Evolutionary conservation across 2,329 filamentous ascomycete genomes (phyloP).

Genomic region (Fusarium dlaminii): DNA sequence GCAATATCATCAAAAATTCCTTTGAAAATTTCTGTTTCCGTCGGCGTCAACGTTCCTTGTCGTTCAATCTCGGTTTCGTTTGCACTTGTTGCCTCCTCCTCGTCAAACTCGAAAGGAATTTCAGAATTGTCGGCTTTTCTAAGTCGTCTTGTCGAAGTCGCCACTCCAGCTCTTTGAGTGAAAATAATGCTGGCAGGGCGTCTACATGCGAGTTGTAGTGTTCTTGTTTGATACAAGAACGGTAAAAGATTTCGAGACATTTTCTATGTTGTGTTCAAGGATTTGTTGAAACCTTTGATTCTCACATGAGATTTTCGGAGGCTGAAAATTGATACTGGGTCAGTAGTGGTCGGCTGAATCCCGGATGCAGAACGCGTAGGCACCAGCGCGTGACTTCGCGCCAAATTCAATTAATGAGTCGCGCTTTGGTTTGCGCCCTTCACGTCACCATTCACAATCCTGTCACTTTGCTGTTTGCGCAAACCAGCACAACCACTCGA

Average conservation of each 20-base stretch:
- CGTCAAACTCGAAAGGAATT: slow-evolving; percentile 65
- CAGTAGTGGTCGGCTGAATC: slow-evolving; percentile 24
- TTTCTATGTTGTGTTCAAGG: not conserved
- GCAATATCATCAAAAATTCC: slow-evolving; percentile 62
- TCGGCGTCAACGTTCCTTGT: slow-evolving; percentile 64
- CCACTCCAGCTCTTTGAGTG: slow-evolving; percentile 33
- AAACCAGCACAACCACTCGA: not conserved
- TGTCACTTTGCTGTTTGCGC: not conserved
- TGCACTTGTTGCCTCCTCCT: slow-evolving; percentile 49
- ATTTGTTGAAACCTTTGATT: not conserved
- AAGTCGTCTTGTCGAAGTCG: slow-evolving; percentile 20
- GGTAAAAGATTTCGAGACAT: slow-evolving; percentile 66
- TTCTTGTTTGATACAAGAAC: slow-evolving; percentile 78
- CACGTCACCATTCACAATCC: slow-evolving; percentile 31
- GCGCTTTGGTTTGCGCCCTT: slow-evolving; percentile 26
- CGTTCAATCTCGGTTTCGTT: slow-evolving; percentile 23
- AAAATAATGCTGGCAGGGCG: slow-evolving; percentile 36
- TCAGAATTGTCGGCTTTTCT: slow-evolving; percentile 45
- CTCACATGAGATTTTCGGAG: slow-evolving; percentile 20
- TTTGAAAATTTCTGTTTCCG: slow-evolving; percentile 67
- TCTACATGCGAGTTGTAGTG: slow-evolving; percentile 52
- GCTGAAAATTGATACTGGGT: slow-evolving; percentile 29
- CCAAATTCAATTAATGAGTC: slow-evolving; percentile 40
- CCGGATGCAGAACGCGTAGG: slow-evolving; percentile 27
- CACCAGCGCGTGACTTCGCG: slow-evolving; percentile 47